Evolutionary conservation across 2,329 filamentous ascomycete species (phyloP).

Genomic region (Penicillium sp.): DNA sequence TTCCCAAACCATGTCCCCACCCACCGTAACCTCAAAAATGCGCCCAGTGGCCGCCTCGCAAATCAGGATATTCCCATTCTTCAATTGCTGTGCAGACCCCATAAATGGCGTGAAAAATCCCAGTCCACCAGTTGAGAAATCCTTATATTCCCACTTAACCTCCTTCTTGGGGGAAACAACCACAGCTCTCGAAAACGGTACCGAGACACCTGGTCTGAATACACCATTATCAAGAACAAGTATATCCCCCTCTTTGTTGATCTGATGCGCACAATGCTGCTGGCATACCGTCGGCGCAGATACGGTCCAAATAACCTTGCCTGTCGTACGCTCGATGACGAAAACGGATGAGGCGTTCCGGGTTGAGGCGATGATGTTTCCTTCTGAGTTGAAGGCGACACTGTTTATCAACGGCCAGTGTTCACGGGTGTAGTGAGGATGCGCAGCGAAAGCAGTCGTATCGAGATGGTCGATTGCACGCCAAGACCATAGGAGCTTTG

Average conservation of each 20-base stretch:
- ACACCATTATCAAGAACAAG: conserved; percentile 51
- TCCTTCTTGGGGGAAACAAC: conserved; percentile 41
- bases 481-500: conserved; percentile 47
- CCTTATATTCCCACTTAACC: conserved; percentile 48
- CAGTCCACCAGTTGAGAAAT: conserved; percentile 36
- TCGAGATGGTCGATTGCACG: conserved; percentile 45
- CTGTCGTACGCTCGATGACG: conserved; percentile 43
- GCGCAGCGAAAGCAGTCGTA: conserved; percentile 40
- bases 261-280: conserved; percentile 47
- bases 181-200: conserved; percentile 47
- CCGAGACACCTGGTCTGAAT: conserved; percentile 41
- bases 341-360: conserved; percentile 46
- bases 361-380: conserved; percentile 45
- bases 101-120: conserved; percentile 51
- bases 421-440: conserved; percentile 33
- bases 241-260: conserved; percentile 42
- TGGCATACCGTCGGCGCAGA: conserved; percentile 43
- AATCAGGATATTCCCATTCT: conserved; percentile 45
- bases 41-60: conserved; percentile 47
- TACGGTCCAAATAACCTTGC: conserved; percentile 46
- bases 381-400: conserved; percentile 41
- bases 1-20: conserved; percentile 47
- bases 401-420: conserved; percentile 51
- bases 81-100: conserved; percentile 46
- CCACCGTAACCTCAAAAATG: conserved; percentile 46